A percentile compares a stretch with the other conserved stretches of the same genome.
phyloP scores from a whole-genome alignment of 1,284 basidiomycete species.

The Ustilago trichophora region DNA sequence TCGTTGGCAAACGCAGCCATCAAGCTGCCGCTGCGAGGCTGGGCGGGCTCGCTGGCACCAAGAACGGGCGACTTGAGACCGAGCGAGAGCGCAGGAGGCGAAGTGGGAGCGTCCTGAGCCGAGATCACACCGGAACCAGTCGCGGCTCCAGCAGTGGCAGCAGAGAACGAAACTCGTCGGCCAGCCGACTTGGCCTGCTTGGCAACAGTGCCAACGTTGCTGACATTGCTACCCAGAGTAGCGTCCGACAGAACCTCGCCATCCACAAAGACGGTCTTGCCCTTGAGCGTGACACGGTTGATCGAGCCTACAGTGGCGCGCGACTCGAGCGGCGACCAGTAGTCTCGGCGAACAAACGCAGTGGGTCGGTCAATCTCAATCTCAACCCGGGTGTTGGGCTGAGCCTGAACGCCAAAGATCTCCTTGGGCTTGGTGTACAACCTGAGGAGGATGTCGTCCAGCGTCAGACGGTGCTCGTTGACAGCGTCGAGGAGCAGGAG shows the following conservation, averaged over 20 bases:
- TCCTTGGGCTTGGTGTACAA: constrained; percentile 89
- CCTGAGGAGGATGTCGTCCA: constrained; percentile 82
- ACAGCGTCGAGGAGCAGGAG: constrained; percentile 89
- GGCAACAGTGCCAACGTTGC: constrained; percentile 70
- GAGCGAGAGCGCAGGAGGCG: constrained; percentile 47
- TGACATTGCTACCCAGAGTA: constrained; percentile 81
- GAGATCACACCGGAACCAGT: constrained; percentile 17
- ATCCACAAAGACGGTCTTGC: constrained; percentile 90
- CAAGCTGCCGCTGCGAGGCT: constrained; percentile 34
- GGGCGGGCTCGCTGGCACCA: constrained; percentile 38
- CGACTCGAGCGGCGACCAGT: constrained; percentile 86
- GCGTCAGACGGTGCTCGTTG: constrained; percentile 78
- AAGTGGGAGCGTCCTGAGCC: constrained; percentile 55
- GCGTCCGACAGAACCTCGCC: constrained; percentile 76
- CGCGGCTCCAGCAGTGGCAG: too few species aligned
- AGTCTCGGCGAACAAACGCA: constrained; percentile 71
- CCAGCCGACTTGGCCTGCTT: constrained; percentile 42
- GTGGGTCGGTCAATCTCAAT: constrained; percentile 89
- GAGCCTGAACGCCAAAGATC: constrained; percentile 90
- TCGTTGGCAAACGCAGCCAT: constrained; percentile 42
- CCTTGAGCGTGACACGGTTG: constrained; percentile 90
- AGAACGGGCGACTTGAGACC: constrained; percentile 54
- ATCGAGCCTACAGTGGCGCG: constrained; percentile 78
- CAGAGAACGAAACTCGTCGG: constrained; percentile 46
- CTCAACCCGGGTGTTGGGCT: constrained; percentile 76